Evolutionary conservation across 2,329 filamentous ascomycete genomes (phyloP), one percentile per base, ranked within the genome.

Genomic region (Thermoascus crustaceus): DNA sequence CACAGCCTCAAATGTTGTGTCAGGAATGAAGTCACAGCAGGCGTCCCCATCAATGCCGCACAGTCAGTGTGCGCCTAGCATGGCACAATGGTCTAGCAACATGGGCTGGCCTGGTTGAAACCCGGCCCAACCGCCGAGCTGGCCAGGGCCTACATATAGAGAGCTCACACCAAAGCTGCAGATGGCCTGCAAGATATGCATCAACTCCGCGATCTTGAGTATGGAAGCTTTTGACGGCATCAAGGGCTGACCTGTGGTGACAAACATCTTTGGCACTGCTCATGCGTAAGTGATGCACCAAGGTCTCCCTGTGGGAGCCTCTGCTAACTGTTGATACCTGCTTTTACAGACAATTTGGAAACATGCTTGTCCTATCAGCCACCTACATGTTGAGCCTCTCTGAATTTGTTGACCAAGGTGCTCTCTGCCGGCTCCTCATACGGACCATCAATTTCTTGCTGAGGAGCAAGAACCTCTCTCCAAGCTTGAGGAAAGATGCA

Each of bases 201-300:
- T 91, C 37, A 67, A 77, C 27, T 84, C 86, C 5, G 76, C 94
- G 1, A 78, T 94, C 35, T 72, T 82, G 53, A 95, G 89, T 57
- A 96, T 89, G 0, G 74, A 78, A 36, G 85, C 87, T 1, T 94
- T 96, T 54, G 76, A 83, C 55, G 70, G 71, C 2, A 68, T 75
- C 10, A 62, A 57, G 17, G 65, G 74, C 42, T 76, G 86, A 19
- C 76, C 84, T 6, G 81, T 95, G 34, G 80, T 96, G 37, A 96
- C 89, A n/a, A 96, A 95, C 50, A 80, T 94, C 16, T 94, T 94
- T 61, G 88, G 89, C 34, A 96, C 89, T 11, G 83, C 87, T 43
- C 89, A 95, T 70, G 88, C 89, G 85, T 94, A 83, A 76, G 85
- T 78, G n/a, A n/a, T 19, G 40, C 8, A 22, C 16, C 20, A 9